phyloP scores from a whole-genome alignment of 2,329 filamentous ascomycete species.

The Exophiala sp. region DNA sequence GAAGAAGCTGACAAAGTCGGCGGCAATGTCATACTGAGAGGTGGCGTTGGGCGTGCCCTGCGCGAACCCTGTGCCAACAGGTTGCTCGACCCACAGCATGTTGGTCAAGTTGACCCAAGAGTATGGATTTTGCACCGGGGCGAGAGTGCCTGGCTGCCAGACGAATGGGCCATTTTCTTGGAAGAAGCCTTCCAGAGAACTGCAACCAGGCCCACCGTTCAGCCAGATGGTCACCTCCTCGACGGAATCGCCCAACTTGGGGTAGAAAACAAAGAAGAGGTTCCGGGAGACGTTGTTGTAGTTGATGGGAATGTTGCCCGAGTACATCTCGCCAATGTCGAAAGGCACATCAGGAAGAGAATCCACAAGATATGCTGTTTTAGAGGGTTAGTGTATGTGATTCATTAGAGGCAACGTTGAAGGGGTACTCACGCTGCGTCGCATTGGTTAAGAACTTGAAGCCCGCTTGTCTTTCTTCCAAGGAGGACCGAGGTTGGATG shows the following conservation, averaged over 20 bases:
- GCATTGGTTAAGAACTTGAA: no score
- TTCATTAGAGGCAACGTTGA: no score
- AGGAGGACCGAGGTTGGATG: no score
- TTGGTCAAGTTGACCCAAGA: constrained; percentile 58
- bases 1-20: no score
- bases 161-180: constrained; percentile 52
- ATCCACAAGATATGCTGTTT: not conserved
- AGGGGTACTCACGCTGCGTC: no score
- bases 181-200: constrained; percentile 55
- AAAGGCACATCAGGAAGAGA: constrained; percentile 1
- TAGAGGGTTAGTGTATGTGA: no score
- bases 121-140: constrained; percentile 52
- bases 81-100: constrained; percentile 64
- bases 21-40: no score
- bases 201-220: constrained; percentile 46
- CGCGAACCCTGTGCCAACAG: constrained; percentile 56
- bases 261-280: no score
- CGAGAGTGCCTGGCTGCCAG: constrained; percentile 51
- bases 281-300: not conserved
- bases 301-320: constrained; percentile 1
- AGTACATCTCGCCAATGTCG: constrained; percentile 2
- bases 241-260: no score
- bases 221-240: constrained; percentile 40
- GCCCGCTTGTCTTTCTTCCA: no score
- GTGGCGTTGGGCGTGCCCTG: constrained; percentile 38